phyloP scores from a whole-genome alignment of 1,284 basidiomycete species.

The Hymenochaete sp. region DNA sequence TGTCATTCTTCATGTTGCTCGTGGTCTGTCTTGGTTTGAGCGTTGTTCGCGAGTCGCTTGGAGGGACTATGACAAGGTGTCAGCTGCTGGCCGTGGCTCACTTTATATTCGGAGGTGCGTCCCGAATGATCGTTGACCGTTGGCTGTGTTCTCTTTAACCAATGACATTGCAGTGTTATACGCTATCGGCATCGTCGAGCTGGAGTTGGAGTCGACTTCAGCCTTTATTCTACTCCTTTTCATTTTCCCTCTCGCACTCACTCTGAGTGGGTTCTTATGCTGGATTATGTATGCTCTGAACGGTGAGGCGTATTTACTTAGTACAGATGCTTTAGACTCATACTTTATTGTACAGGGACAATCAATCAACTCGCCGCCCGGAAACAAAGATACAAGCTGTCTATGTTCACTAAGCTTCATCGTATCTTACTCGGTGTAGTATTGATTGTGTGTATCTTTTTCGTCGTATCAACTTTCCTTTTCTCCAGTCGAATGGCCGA shows the following conservation, averaged over 20 bases:
- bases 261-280: constrained; percentile 86
- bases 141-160: not conserved
- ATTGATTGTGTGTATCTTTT: constrained; percentile 80
- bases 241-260: constrained; percentile 90
- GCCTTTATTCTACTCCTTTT: constrained; percentile 73
- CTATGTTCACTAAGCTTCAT: constrained; percentile 82
- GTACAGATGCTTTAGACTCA: constrained; percentile 15
- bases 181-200: constrained; percentile 85
- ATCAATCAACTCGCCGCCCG: constrained; percentile 76
- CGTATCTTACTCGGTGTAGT: constrained; percentile 83
- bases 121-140: constrained; percentile 3
- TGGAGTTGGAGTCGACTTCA: constrained; percentile 84
- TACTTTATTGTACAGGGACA: constrained; percentile 45
- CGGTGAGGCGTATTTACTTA: constrained; percentile 35
- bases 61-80: constrained; percentile 70
- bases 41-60: constrained; percentile 75
- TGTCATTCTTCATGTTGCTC: constrained; percentile 92
- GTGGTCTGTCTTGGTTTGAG: constrained; percentile 85
- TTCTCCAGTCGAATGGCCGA: constrained; percentile 88
- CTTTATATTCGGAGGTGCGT: constrained; percentile 86
- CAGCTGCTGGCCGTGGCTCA: constrained; percentile 73
- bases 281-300: constrained; percentile 94
- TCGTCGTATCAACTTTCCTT: constrained; percentile 84
- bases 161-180: constrained; percentile 58
- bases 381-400: constrained; percentile 81